A percentile compares a stretch with the other conserved stretches of the same genome.
These are phyloP conservation scores for Populus tomentosa DNA, from an alignment of 441 rosid genomes.

Conservation along the genomic window DNA sequence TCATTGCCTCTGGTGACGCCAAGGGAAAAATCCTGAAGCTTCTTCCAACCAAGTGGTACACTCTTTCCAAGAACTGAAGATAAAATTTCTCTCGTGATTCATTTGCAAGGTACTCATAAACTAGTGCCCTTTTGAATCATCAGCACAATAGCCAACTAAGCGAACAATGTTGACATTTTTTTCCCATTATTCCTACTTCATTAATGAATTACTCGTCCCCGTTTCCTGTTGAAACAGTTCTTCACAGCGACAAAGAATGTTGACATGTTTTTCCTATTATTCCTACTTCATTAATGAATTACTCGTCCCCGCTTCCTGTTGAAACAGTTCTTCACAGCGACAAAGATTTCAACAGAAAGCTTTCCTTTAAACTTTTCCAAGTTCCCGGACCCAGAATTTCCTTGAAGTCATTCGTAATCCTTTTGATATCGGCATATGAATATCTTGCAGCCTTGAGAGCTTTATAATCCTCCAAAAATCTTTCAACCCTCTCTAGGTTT, in stretches of 20 bases:
- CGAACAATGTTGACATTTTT: conserved; percentile 24
- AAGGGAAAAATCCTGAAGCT: conserved; percentile 17
- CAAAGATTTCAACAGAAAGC: conserved; percentile 5
- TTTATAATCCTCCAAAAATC: conserved; percentile 25
- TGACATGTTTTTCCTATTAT: no score
- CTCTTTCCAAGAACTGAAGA: neutral
- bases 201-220: conserved; percentile 1
- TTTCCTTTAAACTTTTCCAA: conserved; percentile 33
- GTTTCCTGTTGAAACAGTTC: neutral
- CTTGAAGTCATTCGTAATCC: conserved; percentile 26
- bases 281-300: no score
- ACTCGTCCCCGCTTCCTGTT: no score
- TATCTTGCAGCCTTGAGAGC: conserved; percentile 23
- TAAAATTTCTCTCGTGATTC: conserved; percentile 21
- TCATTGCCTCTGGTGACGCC: conserved; percentile 25
- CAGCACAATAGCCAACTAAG: conserved; percentile 25
- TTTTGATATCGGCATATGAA: conserved; percentile 24
- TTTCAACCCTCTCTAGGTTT: conserved; percentile 15
- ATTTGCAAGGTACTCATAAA: conserved; percentile 20
- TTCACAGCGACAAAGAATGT: neutral
- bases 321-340: no score
- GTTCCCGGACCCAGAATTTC: conserved; percentile 27
- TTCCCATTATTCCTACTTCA: conserved; percentile 24
- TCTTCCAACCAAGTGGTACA: conserved; percentile 19
- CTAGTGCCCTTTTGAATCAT: conserved; percentile 23